Base-by-base conservation (phyloP, 208 protist genomes). In the Leishmania lainsoni region DNA sequence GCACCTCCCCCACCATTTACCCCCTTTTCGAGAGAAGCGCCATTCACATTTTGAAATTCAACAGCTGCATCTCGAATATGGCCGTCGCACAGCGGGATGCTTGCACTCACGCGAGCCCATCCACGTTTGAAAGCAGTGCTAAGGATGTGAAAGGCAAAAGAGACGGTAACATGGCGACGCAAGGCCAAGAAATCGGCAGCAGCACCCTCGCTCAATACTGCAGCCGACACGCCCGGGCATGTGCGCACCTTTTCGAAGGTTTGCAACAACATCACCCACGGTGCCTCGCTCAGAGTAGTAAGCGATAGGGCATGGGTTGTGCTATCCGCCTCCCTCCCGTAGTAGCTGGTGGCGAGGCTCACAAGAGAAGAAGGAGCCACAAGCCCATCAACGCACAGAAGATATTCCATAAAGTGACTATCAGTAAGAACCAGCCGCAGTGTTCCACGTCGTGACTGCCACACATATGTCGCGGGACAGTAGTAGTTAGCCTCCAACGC, bases 101-200 rank as follows among this genome's bases (percentile, higher is more conserved):
- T 68, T 9, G 87, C 51, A 2, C 83, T 82, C 49, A 92, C 83
- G 32, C 82, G 66, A 45, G 16, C n/a, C 89, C 89, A 92, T 5
- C 72, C 84, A 32, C 80, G 86, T 51, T 83, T 86, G 58, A 90
- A 84, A 58, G 86, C 86, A 17, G 77, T 87, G 76, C 84, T 84
- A 32, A 92, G 79, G 29, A 86, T 63, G 22, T 92, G 84, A 84
- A 92, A 90, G 10, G 81, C 86, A 52, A 86, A 83, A 3, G 65
- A 68, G 17, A 81, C 84, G 22, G 86, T 83, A 8, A 83, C 80
- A 14, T 73, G 79, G 26, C 76, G 84, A 35, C 80, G 84, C 56
- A 85, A 32, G 2, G 72, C 58, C 45, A 63, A 54, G 61, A 85
- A 85, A 0, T 61, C 39, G 32, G 26, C 49, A 51, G 63, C 6